phyloP scores from a whole-genome alignment of 2,329 filamentous ascomycete species.

The Lachnellula subtilissima region DNA sequence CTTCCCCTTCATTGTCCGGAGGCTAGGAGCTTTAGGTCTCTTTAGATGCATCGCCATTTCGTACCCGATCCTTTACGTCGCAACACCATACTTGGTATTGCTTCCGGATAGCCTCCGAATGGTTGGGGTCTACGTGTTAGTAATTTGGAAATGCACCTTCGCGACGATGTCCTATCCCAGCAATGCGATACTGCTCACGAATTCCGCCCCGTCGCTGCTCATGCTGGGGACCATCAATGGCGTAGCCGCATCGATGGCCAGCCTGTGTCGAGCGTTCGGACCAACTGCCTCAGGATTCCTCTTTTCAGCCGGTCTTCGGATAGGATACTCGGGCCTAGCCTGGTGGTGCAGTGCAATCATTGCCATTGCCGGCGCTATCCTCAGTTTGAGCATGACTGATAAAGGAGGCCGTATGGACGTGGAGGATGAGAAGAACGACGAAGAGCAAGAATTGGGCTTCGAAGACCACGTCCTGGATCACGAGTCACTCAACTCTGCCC shows the following conservation, averaged over 20 bases:
- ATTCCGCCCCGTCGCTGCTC: conserved; percentile 76
- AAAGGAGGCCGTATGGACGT: conserved; percentile 30
- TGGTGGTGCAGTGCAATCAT: conserved; percentile 90
- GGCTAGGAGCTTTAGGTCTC: conserved; percentile 71
- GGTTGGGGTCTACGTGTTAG: conserved; percentile 67
- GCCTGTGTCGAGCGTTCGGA: conserved; percentile 80
- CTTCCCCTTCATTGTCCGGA: conserved; percentile 71
- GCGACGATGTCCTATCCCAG: conserved; percentile 88
- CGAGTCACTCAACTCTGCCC: conserved; percentile 22
- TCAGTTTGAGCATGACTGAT: conserved; percentile 73
- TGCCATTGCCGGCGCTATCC: conserved; percentile 66
- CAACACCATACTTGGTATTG: conserved; percentile 83
- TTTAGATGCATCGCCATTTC: conserved; percentile 76
- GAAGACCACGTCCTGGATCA: conserved; percentile 25
- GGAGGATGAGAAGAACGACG: conserved; percentile 27
- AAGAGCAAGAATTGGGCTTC: conserved; percentile 23
- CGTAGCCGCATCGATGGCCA: conserved; percentile 84
- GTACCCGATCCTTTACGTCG: conserved; percentile 84
- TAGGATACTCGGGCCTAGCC: conserved; percentile 79
- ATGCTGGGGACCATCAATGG: conserved; percentile 92
- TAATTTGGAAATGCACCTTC: conserved; percentile 91
- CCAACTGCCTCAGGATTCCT: conserved; percentile 83
- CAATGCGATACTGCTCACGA: conserved; percentile 82
- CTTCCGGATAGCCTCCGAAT: conserved; percentile 69
- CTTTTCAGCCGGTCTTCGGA: conserved; percentile 72